These are phyloP conservation scores for Castanea mollissima DNA, from an alignment of 306 rosid species.

Conservation along the genomic window DNA sequence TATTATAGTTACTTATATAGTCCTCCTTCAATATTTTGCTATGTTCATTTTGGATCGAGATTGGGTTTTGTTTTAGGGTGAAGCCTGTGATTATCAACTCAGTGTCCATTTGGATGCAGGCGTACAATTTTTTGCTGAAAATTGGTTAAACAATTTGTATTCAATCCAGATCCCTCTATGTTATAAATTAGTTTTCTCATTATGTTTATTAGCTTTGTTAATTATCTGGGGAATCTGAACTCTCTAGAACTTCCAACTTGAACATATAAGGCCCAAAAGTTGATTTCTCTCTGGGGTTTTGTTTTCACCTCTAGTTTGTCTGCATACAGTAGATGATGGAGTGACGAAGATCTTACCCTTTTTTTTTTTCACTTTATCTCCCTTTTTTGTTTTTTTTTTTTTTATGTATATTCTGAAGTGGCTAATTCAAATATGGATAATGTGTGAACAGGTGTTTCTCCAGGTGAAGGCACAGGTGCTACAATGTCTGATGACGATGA, in stretches of 20 bases:
- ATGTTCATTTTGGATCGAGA: too few relatives aligned
- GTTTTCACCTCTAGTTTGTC: neutral
- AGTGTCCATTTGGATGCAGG: too few relatives aligned
- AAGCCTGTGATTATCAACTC: too few relatives aligned
- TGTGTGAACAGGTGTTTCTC: constrained; percentile 62
- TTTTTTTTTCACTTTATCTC: neutral
- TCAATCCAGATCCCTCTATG: too few relatives aligned
- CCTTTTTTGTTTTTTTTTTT: neutral
- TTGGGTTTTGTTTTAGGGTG: neutral
- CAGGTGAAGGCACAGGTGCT: constrained; percentile 84
- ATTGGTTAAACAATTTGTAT: too few relatives aligned
- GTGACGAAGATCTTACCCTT: neutral
- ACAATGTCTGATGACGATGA: constrained; percentile 93
- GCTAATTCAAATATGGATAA: neutral
- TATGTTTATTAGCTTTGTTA: too few relatives aligned
- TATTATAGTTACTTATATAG: neutral
- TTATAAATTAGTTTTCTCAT: too few relatives aligned
- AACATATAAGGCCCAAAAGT: neutral
- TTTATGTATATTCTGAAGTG: neutral
- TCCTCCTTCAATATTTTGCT: too few relatives aligned
- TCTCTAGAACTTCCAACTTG: neutral
- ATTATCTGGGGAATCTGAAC: too few relatives aligned
- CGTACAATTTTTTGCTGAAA: too few relatives aligned
- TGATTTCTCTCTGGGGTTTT: neutral
- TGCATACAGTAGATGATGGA: neutral